These are phyloP conservation scores for Leptographium procerum DNA, from an alignment of 2,329 filamentous ascomycete genomes.

Conservation along the genomic window DNA sequence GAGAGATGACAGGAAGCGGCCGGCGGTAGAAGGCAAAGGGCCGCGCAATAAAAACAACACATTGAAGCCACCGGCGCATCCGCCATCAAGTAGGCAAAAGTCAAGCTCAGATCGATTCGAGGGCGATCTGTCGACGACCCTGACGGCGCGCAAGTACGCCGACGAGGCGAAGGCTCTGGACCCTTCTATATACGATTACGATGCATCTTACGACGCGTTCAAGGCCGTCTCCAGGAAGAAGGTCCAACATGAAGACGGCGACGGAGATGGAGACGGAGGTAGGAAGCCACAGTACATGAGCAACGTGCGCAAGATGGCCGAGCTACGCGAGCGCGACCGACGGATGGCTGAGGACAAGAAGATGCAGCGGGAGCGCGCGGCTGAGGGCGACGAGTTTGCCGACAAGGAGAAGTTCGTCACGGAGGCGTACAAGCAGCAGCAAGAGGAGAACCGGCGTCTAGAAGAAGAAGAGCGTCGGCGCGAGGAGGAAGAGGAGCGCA, in stretches of 20 bases:
- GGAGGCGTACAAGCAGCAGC: constrained; percentile 69
- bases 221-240: constrained; percentile 44
- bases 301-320: constrained; percentile 60
- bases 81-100: not conserved
- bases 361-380: constrained; percentile 64
- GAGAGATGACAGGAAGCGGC: not conserved
- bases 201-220: constrained; percentile 68
- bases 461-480: constrained; percentile 60
- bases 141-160: constrained; percentile 51
- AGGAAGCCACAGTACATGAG: constrained; percentile 70
- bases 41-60: constrained; percentile 7
- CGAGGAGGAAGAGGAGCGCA: constrained; percentile 54
- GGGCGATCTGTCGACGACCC: constrained; percentile 55
- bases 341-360: constrained; percentile 71
- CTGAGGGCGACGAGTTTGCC: constrained; percentile 68
- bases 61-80: constrained; percentile 27
- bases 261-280: constrained; percentile 44
- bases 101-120: constrained; percentile 38
- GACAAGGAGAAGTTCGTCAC: constrained; percentile 84
- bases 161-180: constrained; percentile 57
- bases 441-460: constrained; percentile 58
- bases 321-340: constrained; percentile 65
- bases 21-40: not conserved
- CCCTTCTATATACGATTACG: constrained; percentile 74
- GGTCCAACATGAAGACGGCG: constrained; percentile 34